Evolutionary conservation across 1,139 yeast species (phyloP).

Genomic region (Tardiomyces blankii): DNA sequence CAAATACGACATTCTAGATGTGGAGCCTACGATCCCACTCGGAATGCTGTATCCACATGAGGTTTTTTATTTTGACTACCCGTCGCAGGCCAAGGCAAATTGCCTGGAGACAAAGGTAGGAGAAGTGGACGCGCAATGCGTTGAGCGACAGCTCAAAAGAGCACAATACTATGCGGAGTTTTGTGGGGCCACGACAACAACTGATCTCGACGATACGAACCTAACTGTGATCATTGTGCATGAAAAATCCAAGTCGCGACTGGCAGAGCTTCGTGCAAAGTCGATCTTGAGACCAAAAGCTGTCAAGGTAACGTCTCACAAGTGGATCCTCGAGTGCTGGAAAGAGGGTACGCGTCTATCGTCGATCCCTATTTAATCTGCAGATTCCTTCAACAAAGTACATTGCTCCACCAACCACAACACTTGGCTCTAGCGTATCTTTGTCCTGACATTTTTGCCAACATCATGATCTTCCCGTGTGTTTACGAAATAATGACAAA

Average conservation of each 20-base stretch:
- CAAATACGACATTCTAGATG: slow-evolving; percentile 4
- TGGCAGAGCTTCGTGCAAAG: background rate
- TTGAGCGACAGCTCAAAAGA: background rate
- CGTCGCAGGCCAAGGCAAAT: background rate
- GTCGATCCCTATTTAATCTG: too few species aligned
- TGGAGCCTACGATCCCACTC: slow-evolving; percentile 2
- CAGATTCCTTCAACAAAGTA: background rate
- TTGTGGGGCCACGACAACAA: slow-evolving; percentile 6
- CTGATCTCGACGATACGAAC: slow-evolving; percentile 4
- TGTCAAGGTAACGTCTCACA: background rate
- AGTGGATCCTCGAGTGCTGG: background rate
- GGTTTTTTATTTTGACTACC: slow-evolving; percentile 5
- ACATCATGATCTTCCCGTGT: too few species aligned
- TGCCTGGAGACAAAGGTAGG: background rate
- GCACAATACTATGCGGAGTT: slow-evolving; percentile 5
- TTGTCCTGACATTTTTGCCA: too few species aligned
- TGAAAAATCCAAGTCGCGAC: slow-evolving; percentile 4
- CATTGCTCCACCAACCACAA: too few species aligned
- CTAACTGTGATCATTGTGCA: slow-evolving; percentile 5
- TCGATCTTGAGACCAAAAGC: background rate
- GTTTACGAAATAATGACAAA: too few species aligned
- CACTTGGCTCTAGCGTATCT: too few species aligned
- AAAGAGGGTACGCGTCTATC: background rate
- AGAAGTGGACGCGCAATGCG: background rate
- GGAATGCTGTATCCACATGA: slow-evolving; percentile 7